Percentiles rank a stretch among this genome's conserved stretches.
These are phyloP conservation scores for Phytophthora podocarpi DNA, from an alignment of 352 stramenopile species.

Conservation along the genomic window DNA sequence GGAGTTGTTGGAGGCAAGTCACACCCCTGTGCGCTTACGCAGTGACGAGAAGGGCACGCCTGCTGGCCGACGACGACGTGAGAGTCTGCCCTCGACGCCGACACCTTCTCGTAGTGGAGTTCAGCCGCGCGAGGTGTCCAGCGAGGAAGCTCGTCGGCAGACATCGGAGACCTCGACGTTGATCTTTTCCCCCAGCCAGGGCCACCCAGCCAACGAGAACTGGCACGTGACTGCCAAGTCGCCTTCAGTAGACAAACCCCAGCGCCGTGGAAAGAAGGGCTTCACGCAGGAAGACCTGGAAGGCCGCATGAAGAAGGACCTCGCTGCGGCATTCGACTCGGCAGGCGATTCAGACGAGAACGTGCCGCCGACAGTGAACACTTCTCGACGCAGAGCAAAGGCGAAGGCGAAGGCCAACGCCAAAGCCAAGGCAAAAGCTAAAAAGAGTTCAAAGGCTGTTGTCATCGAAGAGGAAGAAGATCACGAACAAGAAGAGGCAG, in stretches of 20 bases:
- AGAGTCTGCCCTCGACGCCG: conserved; percentile 53
- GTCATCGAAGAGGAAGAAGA: conserved; percentile 10
- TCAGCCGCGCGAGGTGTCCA: conserved; percentile 39
- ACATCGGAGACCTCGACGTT: conserved; percentile 32
- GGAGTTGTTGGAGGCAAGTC: conserved; percentile 43
- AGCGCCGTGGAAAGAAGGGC: conserved; percentile 19
- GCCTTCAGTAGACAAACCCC: conserved; percentile 42
- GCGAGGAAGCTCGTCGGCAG: conserved; percentile 37
- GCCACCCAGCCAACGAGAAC: conserved; percentile 21
- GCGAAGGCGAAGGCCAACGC: conserved; percentile 18
- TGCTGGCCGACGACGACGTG: conserved; percentile 34
- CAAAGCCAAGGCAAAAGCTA: conserved; percentile 29
- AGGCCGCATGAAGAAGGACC: conserved; percentile 65
- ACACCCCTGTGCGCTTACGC: conserved; percentile 44
- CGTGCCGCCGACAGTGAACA: conserved; percentile 20
- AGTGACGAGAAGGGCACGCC: conserved; percentile 34
- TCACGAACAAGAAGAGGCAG: conserved; percentile 10
- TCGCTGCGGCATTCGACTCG: conserved; percentile 50
- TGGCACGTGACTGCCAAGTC: conserved; percentile 73
- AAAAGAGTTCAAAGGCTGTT: conserved; percentile 11
- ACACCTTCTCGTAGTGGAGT: conserved; percentile 43
- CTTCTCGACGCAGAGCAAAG: conserved; percentile 29
- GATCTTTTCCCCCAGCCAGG: conserved; percentile 64
- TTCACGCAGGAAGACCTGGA: conserved; percentile 69
- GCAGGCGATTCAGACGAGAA: conserved; percentile 33